phyloP scores from a whole-genome alignment of 768 basidiomycete genomes.

The Russula brevipes region DNA sequence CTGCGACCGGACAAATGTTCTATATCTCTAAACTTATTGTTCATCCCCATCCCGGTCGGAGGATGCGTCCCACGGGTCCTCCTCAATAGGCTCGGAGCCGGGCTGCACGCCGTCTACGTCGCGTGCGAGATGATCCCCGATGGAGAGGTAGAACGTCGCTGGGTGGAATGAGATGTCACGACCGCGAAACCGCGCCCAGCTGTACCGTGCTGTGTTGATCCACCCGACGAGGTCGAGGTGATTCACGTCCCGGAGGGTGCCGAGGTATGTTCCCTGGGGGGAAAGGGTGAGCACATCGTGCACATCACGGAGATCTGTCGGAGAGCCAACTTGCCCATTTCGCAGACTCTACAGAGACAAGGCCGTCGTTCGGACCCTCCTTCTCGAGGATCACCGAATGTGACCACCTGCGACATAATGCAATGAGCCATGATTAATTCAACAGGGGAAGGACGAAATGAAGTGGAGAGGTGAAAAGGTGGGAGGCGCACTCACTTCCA shows the following conservation, averaged over 20 bases:
- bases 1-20: background rate
- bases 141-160: slow-evolving; percentile 83
- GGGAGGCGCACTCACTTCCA: slow-evolving; percentile 50
- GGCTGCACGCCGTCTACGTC: slow-evolving; percentile 59
- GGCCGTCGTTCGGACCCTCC: slow-evolving; percentile 94
- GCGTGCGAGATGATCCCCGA: slow-evolving; percentile 71
- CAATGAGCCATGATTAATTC: background rate
- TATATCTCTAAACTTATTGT: background rate
- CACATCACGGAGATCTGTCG: slow-evolving; percentile 4
- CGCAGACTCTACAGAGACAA: slow-evolving; percentile 85
- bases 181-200: slow-evolving; percentile 84
- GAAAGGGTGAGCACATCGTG: background rate
- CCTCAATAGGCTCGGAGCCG: slow-evolving; percentile 7
- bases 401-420: slow-evolving; percentile 15
- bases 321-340: slow-evolving; percentile 60
- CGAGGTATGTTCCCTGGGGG: slow-evolving; percentile 79
- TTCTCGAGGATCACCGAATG: slow-evolving; percentile 61
- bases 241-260: slow-evolving; percentile 86
- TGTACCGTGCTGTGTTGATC: slow-evolving; percentile 85
- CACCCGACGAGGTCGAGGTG: slow-evolving; percentile 93
- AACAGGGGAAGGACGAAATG: background rate
- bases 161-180: slow-evolving; percentile 89
- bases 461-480: background rate
- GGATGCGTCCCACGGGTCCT: slow-evolving; percentile 27
- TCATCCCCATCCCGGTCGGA: slow-evolving; percentile 20